These are phyloP conservation scores for Aspergillus udagawae DNA, from an alignment of 2,329 filamentous ascomycete species.

Conservation along the genomic window DNA sequence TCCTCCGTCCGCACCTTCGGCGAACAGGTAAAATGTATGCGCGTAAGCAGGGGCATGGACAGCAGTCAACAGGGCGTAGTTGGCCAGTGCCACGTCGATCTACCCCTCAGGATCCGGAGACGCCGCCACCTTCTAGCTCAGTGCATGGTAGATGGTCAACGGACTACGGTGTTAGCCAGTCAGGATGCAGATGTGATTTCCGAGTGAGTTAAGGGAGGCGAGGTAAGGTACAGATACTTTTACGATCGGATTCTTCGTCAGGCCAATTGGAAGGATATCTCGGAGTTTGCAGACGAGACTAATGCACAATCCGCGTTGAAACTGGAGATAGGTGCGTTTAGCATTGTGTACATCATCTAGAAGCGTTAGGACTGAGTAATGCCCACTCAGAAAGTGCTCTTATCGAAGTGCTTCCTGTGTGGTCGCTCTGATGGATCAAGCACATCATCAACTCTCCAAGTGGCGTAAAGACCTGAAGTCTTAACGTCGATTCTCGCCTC, in stretches of 20 bases:
- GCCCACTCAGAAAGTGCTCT: background rate
- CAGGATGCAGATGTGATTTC: constrained; percentile 5
- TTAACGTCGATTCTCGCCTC: too few species aligned
- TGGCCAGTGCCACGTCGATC: background rate
- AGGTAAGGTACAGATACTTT: constrained; percentile 9
- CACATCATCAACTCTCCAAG: background rate
- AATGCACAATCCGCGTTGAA: constrained; percentile 1
- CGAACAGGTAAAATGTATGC: background rate
- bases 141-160: background rate
- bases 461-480: background rate
- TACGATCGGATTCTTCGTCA: constrained; percentile 5
- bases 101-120: background rate
- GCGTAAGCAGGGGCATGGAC: background rate
- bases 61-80: background rate
- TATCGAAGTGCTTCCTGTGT: background rate
- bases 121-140: background rate
- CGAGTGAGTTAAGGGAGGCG: background rate
- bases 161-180: background rate
- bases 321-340: background rate
- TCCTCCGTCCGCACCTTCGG: too few species aligned
- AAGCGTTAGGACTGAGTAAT: background rate
- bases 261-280: constrained; percentile 1
- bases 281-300: background rate
- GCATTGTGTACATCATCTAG: background rate
- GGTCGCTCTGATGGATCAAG: background rate